Base-by-base conservation (phyloP, 2,329 filamentous ascomycete genomes). In the Capronia coronata region DNA sequence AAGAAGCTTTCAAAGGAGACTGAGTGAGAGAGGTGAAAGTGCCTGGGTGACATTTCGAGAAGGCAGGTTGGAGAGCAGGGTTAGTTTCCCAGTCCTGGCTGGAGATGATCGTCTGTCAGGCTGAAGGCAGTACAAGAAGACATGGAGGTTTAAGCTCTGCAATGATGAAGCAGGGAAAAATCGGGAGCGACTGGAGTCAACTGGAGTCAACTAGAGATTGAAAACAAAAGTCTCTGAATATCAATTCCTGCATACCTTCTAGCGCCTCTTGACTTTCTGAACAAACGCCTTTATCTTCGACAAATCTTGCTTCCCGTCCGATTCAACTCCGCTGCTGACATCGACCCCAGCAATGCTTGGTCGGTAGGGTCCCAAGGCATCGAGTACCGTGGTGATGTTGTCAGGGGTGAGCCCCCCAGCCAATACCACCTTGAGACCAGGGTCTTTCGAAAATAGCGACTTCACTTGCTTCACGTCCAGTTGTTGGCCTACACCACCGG, bases 251-350 rank as follows among this genome's bases (percentile, higher is more conserved):
- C 34, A 37, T 37, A 37, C 34, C 18, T 4, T 23, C 19, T 23
- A 29, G 52, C 39, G 47, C 16, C 27, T 67, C 67, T 93, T 93
- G 0, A 83, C 87, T 29, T 82, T 80, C 64, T 79, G 77, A 34
- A 97, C 75, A 68, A 98, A 98, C 2, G 77, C 79, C 56, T 75
- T 73, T 59, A 98, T 97, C 71, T 85, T 94, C 14, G 80, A 78
- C 49, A 91, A 62, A 67, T 83, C 86, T 68, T 98, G 93, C 64
- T 80, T 74, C 2, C 89, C 91, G 59, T 84, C 78, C 29, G 81
- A 82, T 69, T 97, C 93, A 2, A 98, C 89, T 0, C 94, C 94
- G 63, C 87, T 95, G 67, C 89, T 95, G 16, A 95, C 87, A 71
- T 98, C 93, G 2, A 98, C 86, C 1, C 84, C 90, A 27, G 89